Evolutionary conservation across 140 eudicot species (phyloP).

Genomic region (Flaveria floridana): DNA sequence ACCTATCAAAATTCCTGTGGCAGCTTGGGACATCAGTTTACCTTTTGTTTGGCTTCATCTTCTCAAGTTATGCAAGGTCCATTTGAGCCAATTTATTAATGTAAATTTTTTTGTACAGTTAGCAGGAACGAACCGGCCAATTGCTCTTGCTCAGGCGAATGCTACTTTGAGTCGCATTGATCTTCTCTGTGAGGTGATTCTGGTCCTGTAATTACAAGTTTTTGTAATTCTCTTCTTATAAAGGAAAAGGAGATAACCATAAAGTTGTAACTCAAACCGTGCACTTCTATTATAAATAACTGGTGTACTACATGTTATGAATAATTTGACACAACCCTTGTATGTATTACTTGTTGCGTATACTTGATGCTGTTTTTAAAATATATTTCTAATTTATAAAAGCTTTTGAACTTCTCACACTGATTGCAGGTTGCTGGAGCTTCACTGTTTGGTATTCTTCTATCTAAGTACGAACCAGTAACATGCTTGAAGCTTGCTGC

Average conservation of each 20-base stretch:
- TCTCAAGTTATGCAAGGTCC: not conserved
- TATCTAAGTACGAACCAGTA: conserved; percentile 74
- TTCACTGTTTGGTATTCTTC: conserved; percentile 76
- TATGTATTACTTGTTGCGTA: not conserved
- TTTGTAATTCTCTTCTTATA: not conserved
- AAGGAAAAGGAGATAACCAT: not conserved
- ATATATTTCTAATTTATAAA: conserved; percentile 5
- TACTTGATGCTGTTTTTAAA: not conserved
- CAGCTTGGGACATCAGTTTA: not conserved
- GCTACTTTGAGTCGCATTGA: conserved; percentile 85
- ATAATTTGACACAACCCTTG: conserved; percentile 2
- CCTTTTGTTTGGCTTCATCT: not conserved
- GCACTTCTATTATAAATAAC: not conserved
- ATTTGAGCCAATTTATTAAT: conserved; percentile 20
- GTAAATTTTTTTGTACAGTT: conserved; percentile 47
- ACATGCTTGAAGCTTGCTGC: conserved; percentile 87
- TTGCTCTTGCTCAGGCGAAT: conserved; percentile 99
- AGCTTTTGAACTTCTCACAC: not conserved
- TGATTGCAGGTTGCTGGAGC: conserved; percentile 90
- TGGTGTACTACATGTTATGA: not conserved
- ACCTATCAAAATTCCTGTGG: too few relatives aligned
- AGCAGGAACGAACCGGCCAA: conserved; percentile 90
- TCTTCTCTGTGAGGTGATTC: conserved; percentile 91
- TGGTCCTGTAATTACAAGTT: conserved; percentile 22
- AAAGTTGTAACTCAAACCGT: not conserved